Base-by-base conservation (phyloP, 2,329 filamentous ascomycete species). In the Botrytis cinerea region DNA sequence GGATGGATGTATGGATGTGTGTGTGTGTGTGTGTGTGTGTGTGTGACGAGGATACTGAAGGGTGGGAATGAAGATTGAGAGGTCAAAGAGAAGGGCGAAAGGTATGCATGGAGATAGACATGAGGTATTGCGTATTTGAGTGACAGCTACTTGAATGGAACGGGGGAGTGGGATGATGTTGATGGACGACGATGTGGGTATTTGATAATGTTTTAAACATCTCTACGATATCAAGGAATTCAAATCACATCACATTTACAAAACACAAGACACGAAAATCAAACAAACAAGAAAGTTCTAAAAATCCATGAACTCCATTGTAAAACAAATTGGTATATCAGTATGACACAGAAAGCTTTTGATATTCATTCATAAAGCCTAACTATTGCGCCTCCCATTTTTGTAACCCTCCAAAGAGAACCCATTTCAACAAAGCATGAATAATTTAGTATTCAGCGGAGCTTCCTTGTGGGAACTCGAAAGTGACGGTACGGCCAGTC, bases 391-490 rank as follows among this genome's bases (percentile, higher is more conserved):
- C 71, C 71, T 66, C 32, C 62, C 51, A 68, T 68, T 48, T 71
- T 51, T 59, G 40, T 45, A 48, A 60, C 71, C 62, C 40, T 72
- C 46, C 28, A 35, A n/a, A 66, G 61, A 72, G 63, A 72, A 46
- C 62, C 71, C 71, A 68, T 68, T 40, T 38, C 60, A 28, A 61
- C 38, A 68, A 38, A 57, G 45, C 46, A n/a, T 45, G 54, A 72
- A 72, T 57, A 46, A 72, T 88, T 88, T 96, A 97, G 87, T 93
- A 97, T 84, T 97, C 95, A 80, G 89, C 82, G 82, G 87, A 85
- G 83, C 88, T 88, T 84, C 89, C 89, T 89, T 97, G 93, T 82
- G 96, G 96, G 91, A 99, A 99, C 91, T 99, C 96, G 84, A 99
- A 99, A 86, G 91, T 91, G 84, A 98, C 96, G 84, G 91, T 91